Evolutionary conservation across 75 land plant genomes (phyloP).

Genomic region (Ceratopteris richardii): DNA sequence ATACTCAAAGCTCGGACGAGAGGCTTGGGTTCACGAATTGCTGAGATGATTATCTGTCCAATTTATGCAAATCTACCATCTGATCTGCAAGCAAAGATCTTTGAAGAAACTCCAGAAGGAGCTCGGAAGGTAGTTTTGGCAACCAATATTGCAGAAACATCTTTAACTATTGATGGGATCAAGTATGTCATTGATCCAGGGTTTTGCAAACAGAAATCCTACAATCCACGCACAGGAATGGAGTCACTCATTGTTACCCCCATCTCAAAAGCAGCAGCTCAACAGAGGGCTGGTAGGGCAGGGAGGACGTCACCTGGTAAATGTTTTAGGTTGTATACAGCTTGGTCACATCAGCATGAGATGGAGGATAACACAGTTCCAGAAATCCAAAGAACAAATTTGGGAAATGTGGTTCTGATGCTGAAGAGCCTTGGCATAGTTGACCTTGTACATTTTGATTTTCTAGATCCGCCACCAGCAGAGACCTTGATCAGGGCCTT

Average conservation of each 20-base stretch:
- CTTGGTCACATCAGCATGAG: constrained; percentile 65
- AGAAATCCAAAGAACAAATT: constrained; percentile 91
- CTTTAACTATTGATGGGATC: constrained; percentile 94
- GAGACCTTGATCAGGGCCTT: constrained; percentile 85
- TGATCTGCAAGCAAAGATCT: constrained; percentile 88
- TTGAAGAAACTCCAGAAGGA: constrained; percentile 96
- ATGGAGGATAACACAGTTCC: constrained; percentile 89
- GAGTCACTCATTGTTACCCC: constrained; percentile 80
- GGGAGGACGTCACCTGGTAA: constrained; percentile 97
- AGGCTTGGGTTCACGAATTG: constrained; percentile 77
- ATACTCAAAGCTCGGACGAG: constrained; percentile 73
- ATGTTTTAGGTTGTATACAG: constrained; percentile 83
- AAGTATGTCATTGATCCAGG: constrained; percentile 98
- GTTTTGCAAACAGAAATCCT: constrained; percentile 83
- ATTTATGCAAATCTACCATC: constrained; percentile 97
- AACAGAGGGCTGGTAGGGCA: constrained; percentile 90
- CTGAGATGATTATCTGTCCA: constrained; percentile 90
- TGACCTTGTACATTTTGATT: constrained; percentile 85
- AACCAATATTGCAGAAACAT: constrained; percentile 97
- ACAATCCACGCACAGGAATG: constrained; percentile 96
- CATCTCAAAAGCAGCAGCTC: constrained; percentile 86
- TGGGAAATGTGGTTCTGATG: constrained; percentile 84
- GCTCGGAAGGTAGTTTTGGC: constrained; percentile 93
- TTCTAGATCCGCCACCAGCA: constrained; percentile 94
- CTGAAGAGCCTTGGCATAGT: constrained; percentile 90